Conservation (phyloP, 352 stramenopile species). For the Saprolegnia parasitica region DNA sequence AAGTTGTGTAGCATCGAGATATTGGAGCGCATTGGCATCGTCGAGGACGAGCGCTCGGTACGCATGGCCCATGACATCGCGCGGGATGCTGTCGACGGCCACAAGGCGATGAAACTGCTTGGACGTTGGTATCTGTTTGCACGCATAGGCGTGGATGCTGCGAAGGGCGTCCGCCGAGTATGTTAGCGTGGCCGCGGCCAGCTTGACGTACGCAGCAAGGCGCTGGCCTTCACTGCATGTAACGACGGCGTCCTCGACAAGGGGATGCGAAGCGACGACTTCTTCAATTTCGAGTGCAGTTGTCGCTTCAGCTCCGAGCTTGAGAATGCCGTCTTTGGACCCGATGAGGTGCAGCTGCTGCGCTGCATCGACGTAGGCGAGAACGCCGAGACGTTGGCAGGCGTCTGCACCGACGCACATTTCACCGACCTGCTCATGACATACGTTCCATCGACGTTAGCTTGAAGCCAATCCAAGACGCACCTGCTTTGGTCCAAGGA, state of each 20-base stretch:
- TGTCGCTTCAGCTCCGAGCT: conserved; percentile 24
- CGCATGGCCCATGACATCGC: conserved; percentile 1
- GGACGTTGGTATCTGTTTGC: conserved; percentile 18
- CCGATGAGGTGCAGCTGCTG: conserved; percentile 20
- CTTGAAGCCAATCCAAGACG: no score
- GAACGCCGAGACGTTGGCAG: conserved; percentile 8
- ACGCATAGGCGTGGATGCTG: conserved; percentile 15
- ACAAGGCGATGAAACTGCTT: conserved; percentile 22
- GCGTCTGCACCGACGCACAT: conserved; percentile 2
- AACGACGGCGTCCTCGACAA: conserved; percentile 32
- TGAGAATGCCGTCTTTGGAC: conserved; percentile 6
- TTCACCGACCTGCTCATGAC: conserved; percentile 14
- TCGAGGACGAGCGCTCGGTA: conserved; percentile 1
- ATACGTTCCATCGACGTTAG: not conserved
- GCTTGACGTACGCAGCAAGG: conserved; percentile 12
- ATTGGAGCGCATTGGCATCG: not conserved
- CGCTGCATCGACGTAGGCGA: conserved; percentile 15
- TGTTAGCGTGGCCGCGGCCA: not conserved
- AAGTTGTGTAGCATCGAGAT: not conserved
- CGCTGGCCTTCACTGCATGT: not conserved
- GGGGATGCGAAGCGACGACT: conserved; percentile 33
- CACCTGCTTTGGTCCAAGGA: conserved; percentile 24
- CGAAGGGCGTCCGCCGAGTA: conserved; percentile 17
- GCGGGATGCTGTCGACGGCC: not conserved
- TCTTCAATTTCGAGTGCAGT: conserved; percentile 33